Base-by-base conservation (phyloP, 2,329 filamentous ascomycete genomes). In the Acephala macrosclerotiorum region DNA sequence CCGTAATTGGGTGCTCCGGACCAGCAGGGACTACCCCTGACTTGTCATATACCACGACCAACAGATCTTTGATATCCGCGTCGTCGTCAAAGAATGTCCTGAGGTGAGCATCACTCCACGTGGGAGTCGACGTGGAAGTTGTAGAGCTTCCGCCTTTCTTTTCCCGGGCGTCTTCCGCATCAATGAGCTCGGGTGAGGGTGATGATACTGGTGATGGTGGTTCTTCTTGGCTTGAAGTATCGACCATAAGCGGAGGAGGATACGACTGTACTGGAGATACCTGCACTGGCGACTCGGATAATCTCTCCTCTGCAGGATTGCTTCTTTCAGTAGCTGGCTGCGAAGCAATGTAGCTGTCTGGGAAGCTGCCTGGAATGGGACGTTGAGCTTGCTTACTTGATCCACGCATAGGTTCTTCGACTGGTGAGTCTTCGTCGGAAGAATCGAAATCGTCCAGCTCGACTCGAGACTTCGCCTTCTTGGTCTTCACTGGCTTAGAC, bases 41-140 rank as follows among this genome's bases (percentile, higher is more conserved):
- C 77, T 94, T 97, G 79, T 98, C 94, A 76, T 97, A 94, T 33
- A 99, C 93, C 67, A 99, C 91, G 42, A 94, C 86, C 60, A 98
- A 85, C 76, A 98, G 86, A 76, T 99, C 95, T 59, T 93, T 88
- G 71, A 99, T 93, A 69, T 97, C 93, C 38, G 90, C 89, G 67
- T 93, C 89, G 71, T 96, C 93, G 71, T 98, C 95, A 74, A 98
- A 91, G 79, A 97, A 99, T 16, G 92, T 90, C 66, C 93, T 89
- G 33, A 99, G 85, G 72, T 89, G 92, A 63, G 89, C 85, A 77
- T 98, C 95, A 68, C 93, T 95, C 96, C 96, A 99, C 0, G 89
- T 87, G 29, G 89, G 85, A 22, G 85, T 84, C 18, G 83, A 82
- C 18, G 85, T 82, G 26, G 86, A 84, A 33, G 86, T 84, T 4